Evolutionary conservation across 345 rosid species (phyloP), one percentile per base, ranked within the genome.

Genomic region (Eucalyptus paniculata): DNA sequence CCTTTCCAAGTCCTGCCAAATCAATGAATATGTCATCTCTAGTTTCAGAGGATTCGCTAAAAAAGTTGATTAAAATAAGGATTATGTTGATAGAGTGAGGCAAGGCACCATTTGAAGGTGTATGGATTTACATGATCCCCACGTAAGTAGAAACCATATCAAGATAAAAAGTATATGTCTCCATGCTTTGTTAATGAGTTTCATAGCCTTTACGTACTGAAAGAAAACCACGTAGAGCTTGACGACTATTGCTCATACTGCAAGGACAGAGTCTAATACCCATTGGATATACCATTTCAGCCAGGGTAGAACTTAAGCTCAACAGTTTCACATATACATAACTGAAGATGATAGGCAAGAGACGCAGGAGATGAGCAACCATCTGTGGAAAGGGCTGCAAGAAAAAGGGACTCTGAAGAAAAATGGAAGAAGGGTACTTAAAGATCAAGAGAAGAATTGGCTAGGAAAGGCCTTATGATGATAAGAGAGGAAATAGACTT

Each of bases 1-100:
- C 91, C 98, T 95, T 91, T 96, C 96, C 92, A 96, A 89, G 93
- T 96, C 98, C 99, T 97, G 95, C 86, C 50, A 28, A n/a, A n/a
- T 45, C 50, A 13, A 67, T 32, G 21, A 49, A 16, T 24, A 50
- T 45, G 47, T 77, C 45, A 77, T 77, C 28, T 40, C 83, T 40
- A 77, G 47, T 77, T 37, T 77, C 83, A 77, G 83, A 77, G 83
- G 47, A 77, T 77, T 21, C 47, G 1, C 28, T 37, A 40, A 77
- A 37, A 72, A 77, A 42, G 17, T 77, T 42, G 5, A 40, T 40
- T 10, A 37, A 77, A 21, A 69, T 37, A 21, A 77, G 83, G 47
- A 77, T 21, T 40, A 37, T 21, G 83, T 77, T 40, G 47, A 77
- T 40, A 77, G 83, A 72, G 28, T 37, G 83, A 37, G 83, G 47